Conservation (phyloP, 1,284 basidiomycete genomes). For the Pterulicium gracile region DNA sequence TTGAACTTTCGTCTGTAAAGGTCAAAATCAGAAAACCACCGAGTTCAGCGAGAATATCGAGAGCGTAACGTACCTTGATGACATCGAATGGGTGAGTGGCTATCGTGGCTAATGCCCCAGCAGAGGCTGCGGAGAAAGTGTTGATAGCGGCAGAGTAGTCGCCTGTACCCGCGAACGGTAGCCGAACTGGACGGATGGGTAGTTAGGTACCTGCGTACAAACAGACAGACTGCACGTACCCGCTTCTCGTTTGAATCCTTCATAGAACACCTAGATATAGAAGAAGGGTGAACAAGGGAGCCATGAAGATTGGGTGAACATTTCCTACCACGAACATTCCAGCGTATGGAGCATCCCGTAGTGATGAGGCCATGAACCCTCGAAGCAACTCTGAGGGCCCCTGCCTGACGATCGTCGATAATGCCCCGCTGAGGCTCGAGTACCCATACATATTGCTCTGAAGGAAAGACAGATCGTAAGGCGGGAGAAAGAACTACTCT, state of each 20-base stretch:
- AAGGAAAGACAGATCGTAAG: constrained; percentile 6
- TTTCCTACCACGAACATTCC: constrained; percentile 70
- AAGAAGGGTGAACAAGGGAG: neutral
- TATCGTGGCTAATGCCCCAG: constrained; percentile 74
- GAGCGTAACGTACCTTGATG: constrained; percentile 60
- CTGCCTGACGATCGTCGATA: constrained; percentile 51
- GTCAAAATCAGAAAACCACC: constrained; percentile 1
- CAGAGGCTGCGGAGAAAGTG: constrained; percentile 56
- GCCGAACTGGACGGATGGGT: constrained; percentile 22
- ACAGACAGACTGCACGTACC: constrained; percentile 36
- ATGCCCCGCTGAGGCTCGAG: constrained; percentile 49
- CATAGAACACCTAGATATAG: constrained; percentile 59
- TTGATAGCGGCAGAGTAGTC: constrained; percentile 32
- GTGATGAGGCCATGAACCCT: constrained; percentile 83
- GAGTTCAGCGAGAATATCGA: neutral
- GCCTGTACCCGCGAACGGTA: constrained; percentile 5
- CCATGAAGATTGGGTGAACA: neutral
- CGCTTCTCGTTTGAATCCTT: constrained; percentile 67
- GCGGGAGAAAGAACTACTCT: constrained; percentile 2
- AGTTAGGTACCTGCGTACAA: constrained; percentile 25
- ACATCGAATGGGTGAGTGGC: constrained; percentile 87
- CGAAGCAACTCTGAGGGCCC: constrained; percentile 81
- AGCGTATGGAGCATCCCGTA: constrained; percentile 93
- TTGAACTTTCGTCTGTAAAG: constrained; percentile 74
- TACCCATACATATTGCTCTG: constrained; percentile 80